A percentile compares a stretch with the other conserved stretches of the same genome.
Conservation (phyloP, 495 filamentous ascomycete species). For the Neurospora sp. region DNA sequence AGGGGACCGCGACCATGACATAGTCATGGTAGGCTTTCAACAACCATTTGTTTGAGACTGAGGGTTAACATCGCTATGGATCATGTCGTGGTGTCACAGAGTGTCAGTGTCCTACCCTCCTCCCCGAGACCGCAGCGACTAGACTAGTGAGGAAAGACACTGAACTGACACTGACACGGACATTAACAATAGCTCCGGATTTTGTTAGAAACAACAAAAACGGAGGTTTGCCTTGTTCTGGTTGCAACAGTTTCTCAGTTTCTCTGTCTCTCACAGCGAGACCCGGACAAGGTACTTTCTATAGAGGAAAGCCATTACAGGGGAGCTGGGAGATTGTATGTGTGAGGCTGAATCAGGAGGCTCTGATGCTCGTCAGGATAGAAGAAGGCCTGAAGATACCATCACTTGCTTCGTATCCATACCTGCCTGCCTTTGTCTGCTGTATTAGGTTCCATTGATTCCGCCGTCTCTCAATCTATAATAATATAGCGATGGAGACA, state of each 20-base stretch:
- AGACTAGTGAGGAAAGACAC: neutral
- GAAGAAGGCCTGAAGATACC: neutral
- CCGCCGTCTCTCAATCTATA: neutral
- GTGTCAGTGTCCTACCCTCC: neutral
- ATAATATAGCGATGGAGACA: neutral
- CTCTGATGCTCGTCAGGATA: neutral
- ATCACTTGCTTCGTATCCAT: neutral
- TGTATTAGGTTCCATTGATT: neutral
- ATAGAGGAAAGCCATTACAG: neutral
- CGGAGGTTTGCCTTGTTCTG: neutral
- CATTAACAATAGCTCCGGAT: neutral
- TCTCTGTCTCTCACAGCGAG: neutral
- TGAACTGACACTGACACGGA: neutral
- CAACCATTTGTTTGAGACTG: neutral
- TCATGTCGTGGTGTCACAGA: neutral
- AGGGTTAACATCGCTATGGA: neutral
- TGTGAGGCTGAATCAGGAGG: neutral
- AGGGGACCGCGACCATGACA: neutral
- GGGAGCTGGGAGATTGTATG: neutral
- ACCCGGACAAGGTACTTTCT: neutral
- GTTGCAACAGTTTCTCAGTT: neutral
- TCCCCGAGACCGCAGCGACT: neutral
- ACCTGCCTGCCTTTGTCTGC: neutral
- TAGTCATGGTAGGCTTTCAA: neutral
- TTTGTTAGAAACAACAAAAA: neutral